These are phyloP conservation scores for Fomitopsis serialis DNA, from an alignment of 768 basidiomycete genomes.

Conservation along the genomic window DNA sequence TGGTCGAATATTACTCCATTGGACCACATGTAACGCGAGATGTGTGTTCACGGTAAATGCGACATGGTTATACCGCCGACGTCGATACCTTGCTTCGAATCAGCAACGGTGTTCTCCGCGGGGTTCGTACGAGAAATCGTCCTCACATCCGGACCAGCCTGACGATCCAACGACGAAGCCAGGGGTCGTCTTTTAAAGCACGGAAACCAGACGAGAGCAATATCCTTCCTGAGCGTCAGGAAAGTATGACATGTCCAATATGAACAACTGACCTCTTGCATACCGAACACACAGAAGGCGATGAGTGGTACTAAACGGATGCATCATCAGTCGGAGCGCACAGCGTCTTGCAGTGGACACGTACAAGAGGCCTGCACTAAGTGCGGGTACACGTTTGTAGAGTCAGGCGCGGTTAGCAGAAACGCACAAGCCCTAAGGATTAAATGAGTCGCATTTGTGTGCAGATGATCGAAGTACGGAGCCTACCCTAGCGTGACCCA, in stretches of 20 bases:
- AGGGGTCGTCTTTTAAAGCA: not conserved
- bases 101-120: too few relatives aligned
- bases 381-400: conserved; percentile 28
- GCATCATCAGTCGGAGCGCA: not conserved
- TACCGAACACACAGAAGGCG: conserved; percentile 43
- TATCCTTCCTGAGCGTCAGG: conserved; percentile 5
- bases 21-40: too few relatives aligned
- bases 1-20: too few relatives aligned
- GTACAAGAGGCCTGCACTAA: conserved; percentile 47
- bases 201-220: conserved; percentile 6
- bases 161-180: too few relatives aligned
- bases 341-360: conserved; percentile 8
- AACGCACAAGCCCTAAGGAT: not conserved
- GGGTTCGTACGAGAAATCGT: too few relatives aligned
- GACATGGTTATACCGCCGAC: too few relatives aligned
- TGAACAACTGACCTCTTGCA: conserved; percentile 35
- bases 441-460: not conserved
- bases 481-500: conserved; percentile 39
- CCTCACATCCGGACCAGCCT: too few relatives aligned
- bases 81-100: too few relatives aligned
- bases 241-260: not conserved
- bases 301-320: conserved; percentile 40
- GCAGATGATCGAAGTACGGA: not conserved
- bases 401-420: not conserved
- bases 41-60: too few relatives aligned